Percentiles rank a stretch among this genome's conserved stretches.
phyloP scores from a whole-genome alignment of 345 rosid genomes.

The Trapa incisa region DNA sequence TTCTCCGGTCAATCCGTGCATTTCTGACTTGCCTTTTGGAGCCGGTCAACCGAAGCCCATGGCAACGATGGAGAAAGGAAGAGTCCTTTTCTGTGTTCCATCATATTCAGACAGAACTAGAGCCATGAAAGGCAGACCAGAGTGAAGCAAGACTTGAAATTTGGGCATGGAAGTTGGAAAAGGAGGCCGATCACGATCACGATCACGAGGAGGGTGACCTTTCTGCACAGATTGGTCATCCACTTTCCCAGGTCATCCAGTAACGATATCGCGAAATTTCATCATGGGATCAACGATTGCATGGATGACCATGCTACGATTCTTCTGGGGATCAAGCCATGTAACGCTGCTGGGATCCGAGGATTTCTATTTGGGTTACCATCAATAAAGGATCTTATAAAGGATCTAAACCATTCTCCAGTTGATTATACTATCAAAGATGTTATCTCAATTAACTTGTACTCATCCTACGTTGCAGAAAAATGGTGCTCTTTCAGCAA shows the following conservation, averaged over 20 bases:
- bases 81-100: no score
- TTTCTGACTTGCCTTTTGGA: no score
- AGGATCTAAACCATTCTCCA: not conserved
- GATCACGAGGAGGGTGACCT: not conserved
- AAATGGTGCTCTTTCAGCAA: not conserved
- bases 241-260: constrained; percentile 62
- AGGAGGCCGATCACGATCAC: no score
- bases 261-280: constrained; percentile 50
- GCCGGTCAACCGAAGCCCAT: no score
- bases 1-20: no score
- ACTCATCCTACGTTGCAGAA: not conserved
- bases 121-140: no score
- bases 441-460: not conserved
- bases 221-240: constrained; percentile 19
- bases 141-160: no score
- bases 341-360: constrained; percentile 24
- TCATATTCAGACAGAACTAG: no score
- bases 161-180: no score
- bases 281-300: constrained; percentile 46
- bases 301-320: constrained; percentile 55
- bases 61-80: no score
- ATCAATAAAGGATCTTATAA: not conserved
- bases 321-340: constrained; percentile 54
- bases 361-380: no score
- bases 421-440: not conserved